Base-by-base conservation (phyloP, 2,329 filamentous ascomycete genomes). In the Exophiala aquamarina region DNA sequence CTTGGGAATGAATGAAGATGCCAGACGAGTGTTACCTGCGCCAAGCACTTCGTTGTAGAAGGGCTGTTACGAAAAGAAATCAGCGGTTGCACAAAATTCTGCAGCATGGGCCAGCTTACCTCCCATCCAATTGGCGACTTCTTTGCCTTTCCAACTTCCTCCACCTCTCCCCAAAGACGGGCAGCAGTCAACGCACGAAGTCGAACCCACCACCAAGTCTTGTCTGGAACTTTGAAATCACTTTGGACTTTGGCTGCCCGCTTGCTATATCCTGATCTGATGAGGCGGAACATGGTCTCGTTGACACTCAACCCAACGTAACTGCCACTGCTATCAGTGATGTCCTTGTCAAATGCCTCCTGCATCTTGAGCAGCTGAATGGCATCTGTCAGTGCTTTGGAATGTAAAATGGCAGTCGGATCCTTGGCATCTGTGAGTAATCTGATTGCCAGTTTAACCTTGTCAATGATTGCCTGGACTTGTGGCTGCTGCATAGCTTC, bases 71-170 rank as follows among this genome's bases (percentile, higher is more conserved):
- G n/a, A 10, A 8, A 28, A 28, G 41, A 57, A 34, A 57, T 49
- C 29, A 34, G 9, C n/a, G n/a, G 17, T 26, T 11, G 3, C 21
- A 19, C 42, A 21, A 26, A 34, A 15, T 31, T 34, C 15, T n/a
- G 4, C 11, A 9, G 29, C 31, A 47, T 11, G 38, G 37, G 36
- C 36, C 14, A 46, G 35, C 41, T 75, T 69, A 89, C 87, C 80
- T 95, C 89, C 93, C 93, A 98, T 9, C 92, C 92, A 64, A 98
- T 97, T 1, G 92, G 89, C 49, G 87, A 93, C 68, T 91, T 95
- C 63, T 87, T 79, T 31, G 68, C 81, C 62, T 77, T 79, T 28
- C 82, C 80, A 58, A 89, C 80, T 59, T 96, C 91, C 66, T 97
- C 91, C 48, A 98, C 79, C 65, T 96, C 92, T 41, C 81, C 83